These are phyloP conservation scores for Linnemannia schmuckeri DNA, from an alignment of 192 early-diverging fungal genomes.

Conservation along the genomic window DNA sequence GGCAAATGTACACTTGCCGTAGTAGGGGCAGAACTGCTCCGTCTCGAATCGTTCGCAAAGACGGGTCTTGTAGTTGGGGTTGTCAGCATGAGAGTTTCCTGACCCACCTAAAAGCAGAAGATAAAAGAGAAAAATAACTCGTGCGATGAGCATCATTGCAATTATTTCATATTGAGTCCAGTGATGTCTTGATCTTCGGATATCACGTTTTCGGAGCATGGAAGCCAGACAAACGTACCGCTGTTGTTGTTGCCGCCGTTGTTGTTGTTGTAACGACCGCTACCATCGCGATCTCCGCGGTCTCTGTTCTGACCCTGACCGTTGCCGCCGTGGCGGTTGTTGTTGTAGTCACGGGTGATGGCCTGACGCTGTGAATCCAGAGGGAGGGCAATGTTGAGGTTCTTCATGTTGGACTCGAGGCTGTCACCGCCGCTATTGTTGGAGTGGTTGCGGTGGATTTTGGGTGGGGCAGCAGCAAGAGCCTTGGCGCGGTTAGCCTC, in stretches of 20 bases:
- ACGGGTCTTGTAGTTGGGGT: slow-evolving; percentile 89
- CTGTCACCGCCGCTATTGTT: slow-evolving; percentile 57
- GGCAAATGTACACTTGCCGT: slow-evolving; percentile 79
- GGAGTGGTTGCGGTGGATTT: slow-evolving; percentile 54
- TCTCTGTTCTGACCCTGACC: slow-evolving; percentile 43
- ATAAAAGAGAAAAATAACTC: slow-evolving; percentile 3
- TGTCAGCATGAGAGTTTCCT: slow-evolving; percentile 65
- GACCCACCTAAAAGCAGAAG: slow-evolving; percentile 24
- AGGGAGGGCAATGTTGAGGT: slow-evolving; percentile 63
- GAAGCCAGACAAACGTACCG: slow-evolving; percentile 16
- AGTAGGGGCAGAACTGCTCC: slow-evolving; percentile 82
- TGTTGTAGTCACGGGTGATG: slow-evolving; percentile 51
- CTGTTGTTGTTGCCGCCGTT: slow-evolving; percentile 29
- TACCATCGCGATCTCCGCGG: slow-evolving; percentile 40
- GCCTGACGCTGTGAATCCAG: slow-evolving; percentile 63
- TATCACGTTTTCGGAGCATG: slow-evolving; percentile 5
- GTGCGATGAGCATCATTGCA: slow-evolving; percentile 5
- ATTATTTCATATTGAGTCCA: slow-evolving; percentile 11
- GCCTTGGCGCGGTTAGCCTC: slow-evolving; percentile 64
- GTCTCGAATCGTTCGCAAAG: slow-evolving; percentile 88
- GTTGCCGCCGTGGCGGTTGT: slow-evolving; percentile 17
- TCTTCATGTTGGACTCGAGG: slow-evolving; percentile 59
- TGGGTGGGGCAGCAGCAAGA: slow-evolving; percentile 52
- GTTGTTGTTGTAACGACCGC: slow-evolving; percentile 43
- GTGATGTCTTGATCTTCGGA: not conserved